These are phyloP conservation scores for Ophiocordyceps sinensis DNA, from an alignment of 2,329 filamentous ascomycete species.

Conservation along the genomic window DNA sequence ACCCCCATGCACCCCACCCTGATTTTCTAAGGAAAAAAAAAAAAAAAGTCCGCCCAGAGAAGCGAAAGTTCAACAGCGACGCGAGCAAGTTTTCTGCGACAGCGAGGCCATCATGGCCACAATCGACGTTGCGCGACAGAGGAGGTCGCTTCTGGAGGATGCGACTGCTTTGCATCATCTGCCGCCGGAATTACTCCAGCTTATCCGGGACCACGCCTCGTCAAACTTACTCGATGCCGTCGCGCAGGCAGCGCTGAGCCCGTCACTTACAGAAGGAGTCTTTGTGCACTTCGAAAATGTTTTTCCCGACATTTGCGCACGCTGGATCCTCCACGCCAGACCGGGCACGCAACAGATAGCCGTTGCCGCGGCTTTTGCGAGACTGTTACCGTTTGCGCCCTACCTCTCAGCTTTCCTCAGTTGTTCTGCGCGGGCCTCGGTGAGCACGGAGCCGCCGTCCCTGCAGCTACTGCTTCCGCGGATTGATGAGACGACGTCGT, in stretches of 20 bases:
- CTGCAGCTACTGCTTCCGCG: constrained; percentile 16
- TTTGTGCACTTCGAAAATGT: constrained; percentile 61
- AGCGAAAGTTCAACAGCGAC: constrained; percentile 11
- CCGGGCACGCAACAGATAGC: constrained; percentile 22
- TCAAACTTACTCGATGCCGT: constrained; percentile 58
- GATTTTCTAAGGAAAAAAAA: constrained; percentile 12
- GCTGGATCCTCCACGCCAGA: constrained; percentile 49
- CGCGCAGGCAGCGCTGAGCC: constrained; percentile 52
- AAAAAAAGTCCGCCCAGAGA: constrained; percentile 10
- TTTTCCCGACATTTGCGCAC: constrained; percentile 69
- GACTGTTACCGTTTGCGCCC: constrained; percentile 69
- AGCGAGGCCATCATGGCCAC: constrained; percentile 33
- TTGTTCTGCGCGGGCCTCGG: constrained; percentile 14
- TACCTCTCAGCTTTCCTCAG: constrained; percentile 63
- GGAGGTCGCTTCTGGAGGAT: constrained; percentile 41
- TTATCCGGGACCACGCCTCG: constrained; percentile 49
- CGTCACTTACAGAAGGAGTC: constrained; percentile 55
- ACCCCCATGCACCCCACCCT: constrained; percentile 2
- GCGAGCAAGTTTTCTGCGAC: constrained; percentile 12
- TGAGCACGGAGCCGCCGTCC: constrained; percentile 5
- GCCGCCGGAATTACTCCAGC: constrained; percentile 53
- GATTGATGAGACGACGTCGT: constrained; percentile 13
- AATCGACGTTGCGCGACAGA: constrained; percentile 40
- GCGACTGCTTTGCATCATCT: constrained; percentile 41
- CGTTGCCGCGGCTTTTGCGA: constrained; percentile 58